phyloP scores from a whole-genome alignment of 176 grass and related monocot genomes.

The Dactylis glomerata region DNA sequence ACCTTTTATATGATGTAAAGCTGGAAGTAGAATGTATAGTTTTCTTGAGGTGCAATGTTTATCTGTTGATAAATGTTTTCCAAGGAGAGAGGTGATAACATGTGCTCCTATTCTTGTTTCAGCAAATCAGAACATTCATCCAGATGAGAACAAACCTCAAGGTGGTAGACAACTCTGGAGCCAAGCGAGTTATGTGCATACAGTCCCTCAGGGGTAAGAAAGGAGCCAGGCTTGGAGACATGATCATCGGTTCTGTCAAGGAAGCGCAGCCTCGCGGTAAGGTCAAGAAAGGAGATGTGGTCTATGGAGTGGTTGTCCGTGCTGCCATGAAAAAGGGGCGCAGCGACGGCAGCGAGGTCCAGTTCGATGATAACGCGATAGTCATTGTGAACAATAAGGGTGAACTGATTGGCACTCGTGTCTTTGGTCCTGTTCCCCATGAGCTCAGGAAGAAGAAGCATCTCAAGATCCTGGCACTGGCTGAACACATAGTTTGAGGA shows the following conservation, averaged over 20 bases:
- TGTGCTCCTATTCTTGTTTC: slow-evolving; percentile 7
- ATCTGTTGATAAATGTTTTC: neutral
- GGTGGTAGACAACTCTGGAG: slow-evolving; percentile 91
- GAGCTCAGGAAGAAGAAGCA: slow-evolving; percentile 95
- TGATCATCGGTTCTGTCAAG: slow-evolving; percentile 84
- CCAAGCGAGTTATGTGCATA: slow-evolving; percentile 95
- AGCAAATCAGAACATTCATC: slow-evolving; percentile 98
- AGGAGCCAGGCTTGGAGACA: slow-evolving; percentile 83
- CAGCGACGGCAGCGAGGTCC: slow-evolving; percentile 78
- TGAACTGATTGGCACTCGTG: slow-evolving; percentile 77
- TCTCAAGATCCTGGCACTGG: slow-evolving; percentile 84
- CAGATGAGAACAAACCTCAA: slow-evolving; percentile 97
- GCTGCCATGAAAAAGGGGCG: slow-evolving; percentile 88
- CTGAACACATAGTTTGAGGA: slow-evolving; percentile 81
- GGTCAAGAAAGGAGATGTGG: slow-evolving; percentile 97
- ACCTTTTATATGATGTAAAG: neutral
- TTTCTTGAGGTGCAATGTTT: neutral
- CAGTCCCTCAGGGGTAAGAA: slow-evolving; percentile 69
- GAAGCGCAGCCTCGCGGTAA: slow-evolving; percentile 88
- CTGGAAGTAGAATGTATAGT: neutral
- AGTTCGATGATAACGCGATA: slow-evolving; percentile 80
- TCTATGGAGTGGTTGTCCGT: slow-evolving; percentile 88
- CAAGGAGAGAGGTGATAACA: neutral
- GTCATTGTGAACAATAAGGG: slow-evolving; percentile 95
- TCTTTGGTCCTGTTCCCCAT: slow-evolving; percentile 70